Evolutionary conservation across 2,329 filamentous ascomycete genomes (phyloP), one percentile per base, ranked within the genome.

Genomic region (Pyrenophora tritici-repentis): DNA sequence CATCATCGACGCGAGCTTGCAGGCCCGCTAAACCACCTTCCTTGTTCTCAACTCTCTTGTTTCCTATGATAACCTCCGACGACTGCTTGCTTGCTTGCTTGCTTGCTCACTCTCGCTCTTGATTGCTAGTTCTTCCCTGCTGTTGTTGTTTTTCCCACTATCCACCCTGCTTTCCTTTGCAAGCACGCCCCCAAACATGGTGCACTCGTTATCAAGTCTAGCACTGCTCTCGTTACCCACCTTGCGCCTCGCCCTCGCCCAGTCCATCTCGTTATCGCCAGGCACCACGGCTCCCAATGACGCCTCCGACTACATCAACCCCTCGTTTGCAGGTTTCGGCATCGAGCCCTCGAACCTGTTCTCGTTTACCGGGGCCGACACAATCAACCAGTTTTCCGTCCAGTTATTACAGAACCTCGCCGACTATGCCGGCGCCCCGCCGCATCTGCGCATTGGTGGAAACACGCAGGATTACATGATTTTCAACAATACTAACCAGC

Each of bases 291-390:
- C 71, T 6, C 57, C 70, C 8, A 55, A 53, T 36, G 62, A 55
- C 33, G 65, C 72, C 31, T 75, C 71, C 6, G 60, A 67, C 31
- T 63, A 67, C 29, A 55, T 81, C 49, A 67, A 74, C 59, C 73
- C 75, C 7, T 77, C 76, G 1, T 81, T 76, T 58, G 78, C 77
- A 8, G 78, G 78, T 49, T 79, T 81, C 51, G 79, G 79, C 37
- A 81, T 81, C 55, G 79, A 82, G 68, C 75, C 79, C 20, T 80
- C 78, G 16, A 81, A 81, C 53, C 70, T 82, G 6, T 81, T 78
- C 66, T 78, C 78, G 42, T 82, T 79, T 63, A 79, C 77, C 10
- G 79, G 79, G 47, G 63, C 63, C 29, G 70, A 69, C 16, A 50
- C 66, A 5, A 57, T 76, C 14, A 82, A 82, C 59, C 37, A 65